Evolutionary conservation across 2,329 filamentous ascomycete genomes (phyloP).

Genomic region (Phialophora chinensis): DNA sequence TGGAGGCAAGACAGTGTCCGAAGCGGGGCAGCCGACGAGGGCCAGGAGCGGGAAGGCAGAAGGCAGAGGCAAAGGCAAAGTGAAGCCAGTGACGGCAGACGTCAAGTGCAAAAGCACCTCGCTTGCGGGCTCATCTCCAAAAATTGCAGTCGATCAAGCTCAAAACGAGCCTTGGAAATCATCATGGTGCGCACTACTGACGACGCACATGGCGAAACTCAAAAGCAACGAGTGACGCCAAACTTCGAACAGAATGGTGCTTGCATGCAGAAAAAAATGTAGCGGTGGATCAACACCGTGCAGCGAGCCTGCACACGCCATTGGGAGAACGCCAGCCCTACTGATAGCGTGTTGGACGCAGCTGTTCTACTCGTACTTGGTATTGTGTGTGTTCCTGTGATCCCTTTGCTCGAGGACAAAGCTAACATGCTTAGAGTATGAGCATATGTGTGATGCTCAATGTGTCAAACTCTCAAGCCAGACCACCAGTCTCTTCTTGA

Average conservation of each 20-base stretch:
- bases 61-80: not conserved
- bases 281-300: not conserved
- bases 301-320: not conserved
- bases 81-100: conserved; percentile 1
- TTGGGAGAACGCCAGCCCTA: not conserved
- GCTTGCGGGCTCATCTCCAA: not conserved
- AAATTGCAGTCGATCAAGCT: not conserved
- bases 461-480: conserved; percentile 56
- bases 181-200: not conserved
- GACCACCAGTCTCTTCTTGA: conserved; percentile 64
- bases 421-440: not conserved
- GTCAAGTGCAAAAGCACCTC: conserved; percentile 1
- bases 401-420: not conserved
- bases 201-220: not conserved
- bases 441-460: not conserved
- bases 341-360: not conserved
- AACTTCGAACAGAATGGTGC: not conserved
- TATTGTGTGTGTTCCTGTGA: not conserved
- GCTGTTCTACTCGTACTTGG: not conserved
- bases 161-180: conserved; percentile 3
- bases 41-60: conserved; percentile 3
- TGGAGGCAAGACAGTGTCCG: conserved; percentile 6
- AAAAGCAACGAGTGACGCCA: not conserved
- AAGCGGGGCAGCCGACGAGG: not conserved
- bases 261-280: not conserved